phyloP scores from a whole-genome alignment of 202 grass and related monocot species.

The Alloteropsis angusta region DNA sequence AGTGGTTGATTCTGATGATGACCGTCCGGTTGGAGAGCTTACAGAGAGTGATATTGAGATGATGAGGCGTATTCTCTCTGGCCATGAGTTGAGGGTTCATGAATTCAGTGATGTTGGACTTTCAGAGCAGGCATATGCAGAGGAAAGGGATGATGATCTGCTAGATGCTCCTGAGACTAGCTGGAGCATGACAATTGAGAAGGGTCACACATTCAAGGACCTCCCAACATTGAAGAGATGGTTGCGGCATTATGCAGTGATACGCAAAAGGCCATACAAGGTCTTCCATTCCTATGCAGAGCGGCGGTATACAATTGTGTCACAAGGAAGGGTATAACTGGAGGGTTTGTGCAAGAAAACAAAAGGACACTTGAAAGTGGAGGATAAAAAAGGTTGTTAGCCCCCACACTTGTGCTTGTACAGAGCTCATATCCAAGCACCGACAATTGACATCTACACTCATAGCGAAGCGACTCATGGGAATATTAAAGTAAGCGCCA shows the following conservation, averaged over 20 bases:
- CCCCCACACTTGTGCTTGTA: neutral
- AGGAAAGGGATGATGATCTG: neutral
- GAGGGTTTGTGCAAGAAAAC: neutral
- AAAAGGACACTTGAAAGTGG: neutral
- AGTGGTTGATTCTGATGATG: neutral
- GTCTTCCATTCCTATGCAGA: neutral
- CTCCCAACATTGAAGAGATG: neutral
- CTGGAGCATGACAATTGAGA: neutral
- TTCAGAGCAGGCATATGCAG: too few relatives aligned
- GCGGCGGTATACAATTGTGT: neutral
- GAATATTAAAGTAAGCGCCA: too few relatives aligned
- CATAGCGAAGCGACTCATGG: too few relatives aligned
- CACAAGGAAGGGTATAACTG: neutral
- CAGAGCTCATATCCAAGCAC: neutral
- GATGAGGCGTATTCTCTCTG: neutral
- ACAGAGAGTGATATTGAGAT: neutral
- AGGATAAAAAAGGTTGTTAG: neutral
- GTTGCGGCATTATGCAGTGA: neutral
- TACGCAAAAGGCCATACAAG: neutral
- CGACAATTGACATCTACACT: neutral
- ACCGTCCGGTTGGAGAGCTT: neutral
- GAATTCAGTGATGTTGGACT: neutral
- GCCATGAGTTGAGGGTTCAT: neutral
- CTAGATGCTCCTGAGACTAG: neutral
- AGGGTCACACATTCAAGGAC: neutral